Conservation (phyloP, 371 early-diverging fungal species). For the Coemansia linderi region DNA sequence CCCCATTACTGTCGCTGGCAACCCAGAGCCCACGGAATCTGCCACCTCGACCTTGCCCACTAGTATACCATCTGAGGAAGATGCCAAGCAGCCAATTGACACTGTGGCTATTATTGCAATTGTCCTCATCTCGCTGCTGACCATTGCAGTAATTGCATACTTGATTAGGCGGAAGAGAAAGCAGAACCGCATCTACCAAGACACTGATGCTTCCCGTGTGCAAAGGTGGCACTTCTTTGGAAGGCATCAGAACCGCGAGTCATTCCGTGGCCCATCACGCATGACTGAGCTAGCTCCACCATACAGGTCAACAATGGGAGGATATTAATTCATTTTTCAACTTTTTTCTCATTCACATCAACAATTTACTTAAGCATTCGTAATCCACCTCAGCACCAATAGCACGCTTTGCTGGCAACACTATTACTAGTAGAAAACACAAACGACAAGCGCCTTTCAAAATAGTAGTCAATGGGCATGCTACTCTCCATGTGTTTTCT, state of each 20-base stretch:
- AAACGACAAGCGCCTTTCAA: no score
- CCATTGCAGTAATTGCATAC: neutral
- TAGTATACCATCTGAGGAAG: neutral
- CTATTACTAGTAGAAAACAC: no score
- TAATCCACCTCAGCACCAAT: no score
- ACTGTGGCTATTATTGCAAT: neutral
- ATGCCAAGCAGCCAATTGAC: neutral
- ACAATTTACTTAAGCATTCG: no score
- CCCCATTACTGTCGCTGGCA: neutral
- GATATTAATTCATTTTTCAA: no score
- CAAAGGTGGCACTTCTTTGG: slow-evolving; percentile 2
- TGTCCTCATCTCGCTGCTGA: neutral
- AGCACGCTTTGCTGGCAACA: no score
- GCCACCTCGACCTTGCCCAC: neutral
- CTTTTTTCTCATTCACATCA: no score
- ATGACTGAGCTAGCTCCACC: neutral
- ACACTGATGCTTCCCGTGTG: neutral
- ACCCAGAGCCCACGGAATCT: neutral
- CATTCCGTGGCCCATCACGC: neutral
- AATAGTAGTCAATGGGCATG: no score
- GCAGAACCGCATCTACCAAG: neutral
- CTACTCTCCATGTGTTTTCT: no score
- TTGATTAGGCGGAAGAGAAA: neutral
- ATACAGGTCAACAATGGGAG: no score
- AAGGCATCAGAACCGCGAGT: neutral